Base-by-base conservation (phyloP, 1,139 yeast species). In the Taphrina confusa region DNA sequence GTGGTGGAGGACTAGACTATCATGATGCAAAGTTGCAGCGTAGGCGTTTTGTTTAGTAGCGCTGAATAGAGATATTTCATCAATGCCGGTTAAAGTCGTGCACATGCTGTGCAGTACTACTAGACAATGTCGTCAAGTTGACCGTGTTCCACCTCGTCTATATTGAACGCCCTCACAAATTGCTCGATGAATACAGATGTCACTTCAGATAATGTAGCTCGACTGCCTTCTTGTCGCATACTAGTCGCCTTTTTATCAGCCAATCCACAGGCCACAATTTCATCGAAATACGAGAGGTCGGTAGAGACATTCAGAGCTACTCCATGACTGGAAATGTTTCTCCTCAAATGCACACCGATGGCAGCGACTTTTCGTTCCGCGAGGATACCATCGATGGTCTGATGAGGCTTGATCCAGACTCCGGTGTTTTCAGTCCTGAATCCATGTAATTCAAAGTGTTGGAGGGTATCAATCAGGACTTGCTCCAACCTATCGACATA, bases 261-360 rank as follows among this genome's bases (percentile, higher is more conserved):
- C 45, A 91, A 75, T 0, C 98, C 98, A 74, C 98, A 94, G 79
- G 95, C 89, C 11, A 82, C 84, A 66, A 87, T 76, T 25, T 77
- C 74, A 64, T 88, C 85, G 68, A 91, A 80, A 73, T 79, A 87
- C 47, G 80, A 78, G 60, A 89, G 76, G 66, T 90, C 89, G 0
- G 96, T 91, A 37, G 70, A 67, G 1, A 88, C 84, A 69, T 94
- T 94, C 51, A 94, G 78, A 0, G 94, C 89, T 12, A 91, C 78
- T 0, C 99, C 98, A 73, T 90, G 96, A 0, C 94, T 83, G 0
- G 97, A 88, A 42, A 94, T 80, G 14, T 88, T 84, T 63, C 96
- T 76, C 65, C 90, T 84, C 18, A 92, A 84, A 68, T 90, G 90
- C 55, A 92, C 81, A 0, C 98, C 98, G 9, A 94, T 82, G 16